Base-by-base conservation (phyloP, 139 green algal species). In the Pleodorina starrii region DNA sequence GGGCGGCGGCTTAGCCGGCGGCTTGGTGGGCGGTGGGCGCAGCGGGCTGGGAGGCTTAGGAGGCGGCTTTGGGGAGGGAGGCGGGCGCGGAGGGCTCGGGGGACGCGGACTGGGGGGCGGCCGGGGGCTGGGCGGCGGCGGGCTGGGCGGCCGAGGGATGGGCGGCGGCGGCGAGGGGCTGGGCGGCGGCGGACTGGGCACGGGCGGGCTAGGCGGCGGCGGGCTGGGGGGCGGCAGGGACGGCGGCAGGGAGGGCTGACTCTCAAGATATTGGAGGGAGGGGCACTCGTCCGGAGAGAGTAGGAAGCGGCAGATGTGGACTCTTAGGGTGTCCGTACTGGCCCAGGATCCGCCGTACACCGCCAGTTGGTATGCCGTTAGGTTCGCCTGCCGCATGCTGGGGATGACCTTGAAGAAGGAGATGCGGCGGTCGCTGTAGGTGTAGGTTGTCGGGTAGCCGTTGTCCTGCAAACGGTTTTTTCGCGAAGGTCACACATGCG, bases 331-430 rank as follows among this genome's bases (percentile, higher is more conserved):
- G 38, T 73, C 78, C 16, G 51, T 73, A 27, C 54, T 36, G 9
- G 42, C 78, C 78, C 78, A 85, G 36, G 54, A 27, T 23, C 78
- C 38, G 29, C 23, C 35, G 54, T 85, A 85, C 36, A 85, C 54
- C 10, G 63, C 54, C 16, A 85, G 78, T 5, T 73, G 63, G 50
- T 57, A 85, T 35, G 1, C 27, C 6, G 78, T 35, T 5, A 85
- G 36, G 21, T 40, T 68, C 1, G 43, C 54, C 10, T 29, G 35
- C 1, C 1, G 14, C 19, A 48, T 10, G 38, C 3, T 19, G 19
- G 36, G 12, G 23, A 74, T 66, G 9, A 21, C 11, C 16, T 14
- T 42, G 51, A 85, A 21, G 54, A 85, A 85, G 35, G 54, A 27
- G 38, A 85, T 54, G 27, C 38, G 23, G 19, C 78, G 51, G 38